A percentile compares a stretch with the other conserved stretches of the same genome.
Evolutionary conservation across 495 filamentous ascomycete genomes (phyloP).

Genomic region (Penicillium diatomitis): DNA sequence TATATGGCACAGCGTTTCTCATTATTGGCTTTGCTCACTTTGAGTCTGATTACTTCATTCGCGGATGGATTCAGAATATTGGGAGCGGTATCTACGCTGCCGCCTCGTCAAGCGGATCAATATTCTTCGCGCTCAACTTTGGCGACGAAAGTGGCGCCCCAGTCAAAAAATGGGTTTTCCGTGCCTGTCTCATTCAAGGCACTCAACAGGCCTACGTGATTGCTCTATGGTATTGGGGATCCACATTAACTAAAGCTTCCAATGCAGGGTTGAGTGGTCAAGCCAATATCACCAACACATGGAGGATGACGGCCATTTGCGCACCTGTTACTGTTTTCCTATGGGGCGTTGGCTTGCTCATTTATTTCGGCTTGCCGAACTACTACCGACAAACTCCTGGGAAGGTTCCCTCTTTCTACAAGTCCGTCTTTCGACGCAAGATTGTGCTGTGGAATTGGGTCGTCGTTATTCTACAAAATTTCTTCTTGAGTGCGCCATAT

Average conservation of each 20-base stretch:
- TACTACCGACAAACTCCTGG: slow-evolving; percentile 55
- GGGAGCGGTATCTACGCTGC: slow-evolving; percentile 39
- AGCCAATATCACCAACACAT: slow-evolving; percentile 31
- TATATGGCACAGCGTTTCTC: slow-evolving; percentile 59
- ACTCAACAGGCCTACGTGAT: slow-evolving; percentile 43
- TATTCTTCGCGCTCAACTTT: slow-evolving; percentile 46
- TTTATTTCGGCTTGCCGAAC: slow-evolving; percentile 39
- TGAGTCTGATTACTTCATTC: slow-evolving; percentile 27
- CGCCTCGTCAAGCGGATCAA: slow-evolving; percentile 40
- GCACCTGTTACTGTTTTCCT: slow-evolving; percentile 33
- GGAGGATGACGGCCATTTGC: slow-evolving; percentile 41
- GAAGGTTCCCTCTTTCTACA: slow-evolving; percentile 50
- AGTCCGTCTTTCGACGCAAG: slow-evolving; percentile 38
- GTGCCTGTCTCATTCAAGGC: slow-evolving; percentile 43
- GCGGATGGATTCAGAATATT: slow-evolving; percentile 44
- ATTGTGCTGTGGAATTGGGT: slow-evolving; percentile 44
- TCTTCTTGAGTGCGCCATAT: slow-evolving; percentile 42
- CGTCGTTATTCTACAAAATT: slow-evolving; percentile 40
- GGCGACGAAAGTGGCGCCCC: slow-evolving; percentile 42
- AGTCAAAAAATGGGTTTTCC: slow-evolving; percentile 43
- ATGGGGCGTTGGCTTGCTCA: slow-evolving; percentile 32
- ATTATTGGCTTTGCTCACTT: slow-evolving; percentile 59
- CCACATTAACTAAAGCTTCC: slow-evolving; percentile 29
- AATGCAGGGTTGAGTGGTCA: slow-evolving; percentile 27
- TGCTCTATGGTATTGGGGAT: slow-evolving; percentile 45